Percentiles rank a stretch among this genome's conserved stretches.
Evolutionary conservation across 2,329 filamentous ascomycete species (phyloP).

Genomic region (Xylariaceae sp.): DNA sequence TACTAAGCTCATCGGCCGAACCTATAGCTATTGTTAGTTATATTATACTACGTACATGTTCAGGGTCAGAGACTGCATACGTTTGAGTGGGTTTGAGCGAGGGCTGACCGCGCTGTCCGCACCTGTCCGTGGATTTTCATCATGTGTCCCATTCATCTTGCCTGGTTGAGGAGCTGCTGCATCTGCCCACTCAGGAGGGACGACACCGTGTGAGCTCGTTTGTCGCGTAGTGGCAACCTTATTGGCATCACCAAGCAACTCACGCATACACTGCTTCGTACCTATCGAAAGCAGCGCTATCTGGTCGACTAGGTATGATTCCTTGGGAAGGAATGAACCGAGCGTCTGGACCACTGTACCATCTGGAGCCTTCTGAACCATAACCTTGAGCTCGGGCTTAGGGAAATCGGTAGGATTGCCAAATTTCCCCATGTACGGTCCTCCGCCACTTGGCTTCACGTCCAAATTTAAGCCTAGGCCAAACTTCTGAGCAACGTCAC

Average conservation of each 20-base stretch:
- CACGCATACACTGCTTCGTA: conserved; percentile 76
- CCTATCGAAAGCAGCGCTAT: conserved; percentile 81
- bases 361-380: conserved; percentile 61
- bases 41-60: conserved; percentile 11
- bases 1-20: conserved; percentile 43
- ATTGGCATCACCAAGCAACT: conserved; percentile 76
- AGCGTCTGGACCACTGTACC: conserved; percentile 62
- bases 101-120: conserved; percentile 53
- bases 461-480: conserved; percentile 60
- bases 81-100: conserved; percentile 59
- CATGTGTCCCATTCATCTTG: conserved; percentile 22
- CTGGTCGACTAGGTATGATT: conserved; percentile 78
- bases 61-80: conserved; percentile 47
- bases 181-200: conserved; percentile 76
- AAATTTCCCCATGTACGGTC: conserved; percentile 51
- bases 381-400: conserved; percentile 56
- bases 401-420: conserved; percentile 53
- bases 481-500: conserved; percentile 61
- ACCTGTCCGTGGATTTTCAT: conserved; percentile 35
- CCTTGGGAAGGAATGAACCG: conserved; percentile 73
- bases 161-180: conserved; percentile 61
- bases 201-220: conserved; percentile 75
- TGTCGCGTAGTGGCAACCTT: conserved; percentile 72
- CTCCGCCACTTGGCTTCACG: conserved; percentile 46
- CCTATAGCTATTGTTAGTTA: conserved; percentile 44